Evolutionary conservation across 139 green algal species (phyloP).

Genomic region (Chlorella sp.): DNA sequence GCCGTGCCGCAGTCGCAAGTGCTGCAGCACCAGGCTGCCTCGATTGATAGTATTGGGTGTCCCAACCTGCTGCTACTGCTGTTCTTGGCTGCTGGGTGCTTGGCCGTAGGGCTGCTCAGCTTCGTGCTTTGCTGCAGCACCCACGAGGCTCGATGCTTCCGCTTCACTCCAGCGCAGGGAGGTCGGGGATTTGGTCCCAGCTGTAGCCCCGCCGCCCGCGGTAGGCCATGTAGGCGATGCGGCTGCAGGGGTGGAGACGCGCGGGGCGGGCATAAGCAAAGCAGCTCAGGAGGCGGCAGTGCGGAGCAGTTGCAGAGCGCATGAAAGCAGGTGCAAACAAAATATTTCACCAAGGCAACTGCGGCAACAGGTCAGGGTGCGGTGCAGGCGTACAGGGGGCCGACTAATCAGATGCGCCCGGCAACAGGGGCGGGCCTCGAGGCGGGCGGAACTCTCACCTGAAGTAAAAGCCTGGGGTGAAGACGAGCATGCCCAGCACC

Average conservation of each 20-base stretch:
- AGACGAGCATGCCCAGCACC: constrained; percentile 44
- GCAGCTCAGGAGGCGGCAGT: neutral
- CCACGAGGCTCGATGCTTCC: neutral
- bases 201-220: constrained; percentile 31
- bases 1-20: neutral
- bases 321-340: no score
- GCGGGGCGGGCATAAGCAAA: neutral
- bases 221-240: constrained; percentile 45
- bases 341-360: no score
- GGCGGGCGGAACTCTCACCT: constrained; percentile 16
- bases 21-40: neutral
- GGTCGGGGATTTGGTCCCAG: constrained; percentile 48
- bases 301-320: neutral
- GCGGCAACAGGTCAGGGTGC: no score
- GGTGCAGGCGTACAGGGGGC: no score
- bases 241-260: neutral
- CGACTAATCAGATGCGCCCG: neutral
- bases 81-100: neutral
- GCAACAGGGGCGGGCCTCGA: no score
- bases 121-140: neutral
- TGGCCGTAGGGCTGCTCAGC: neutral
- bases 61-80: neutral
- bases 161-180: neutral
- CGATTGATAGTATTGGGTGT: neutral
- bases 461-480: constrained; percentile 52